Percentiles rank a stretch among this genome's conserved stretches.
Conservation (phyloP, 2,329 filamentous ascomycete genomes). For the Fusarium burgessii region DNA sequence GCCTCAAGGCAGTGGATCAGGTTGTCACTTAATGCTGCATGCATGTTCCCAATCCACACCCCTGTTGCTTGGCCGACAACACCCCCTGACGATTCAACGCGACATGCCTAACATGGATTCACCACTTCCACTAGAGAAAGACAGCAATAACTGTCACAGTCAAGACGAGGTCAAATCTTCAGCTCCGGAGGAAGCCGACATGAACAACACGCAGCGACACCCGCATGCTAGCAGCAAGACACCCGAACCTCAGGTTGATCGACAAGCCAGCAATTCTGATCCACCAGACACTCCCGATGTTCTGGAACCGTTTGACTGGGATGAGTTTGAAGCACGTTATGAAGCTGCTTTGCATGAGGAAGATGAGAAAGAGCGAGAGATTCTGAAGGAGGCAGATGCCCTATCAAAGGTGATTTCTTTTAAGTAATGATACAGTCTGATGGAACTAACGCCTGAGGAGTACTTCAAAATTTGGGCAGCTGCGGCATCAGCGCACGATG, state of each 20-base stretch:
- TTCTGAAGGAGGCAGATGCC: conserved; percentile 74
- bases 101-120: conserved; percentile 36
- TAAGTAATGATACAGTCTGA: background rate
- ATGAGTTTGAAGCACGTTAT: conserved; percentile 78
- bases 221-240: conserved; percentile 48
- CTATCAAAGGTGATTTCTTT: conserved; percentile 68
- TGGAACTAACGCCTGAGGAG: conserved; percentile 56
- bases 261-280: conserved; percentile 49
- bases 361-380: conserved; percentile 71
- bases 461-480: conserved; percentile 85
- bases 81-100: conserved; percentile 26
- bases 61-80: conserved; percentile 41
- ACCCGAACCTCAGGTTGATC: conserved; percentile 54
- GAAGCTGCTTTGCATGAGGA: conserved; percentile 72
- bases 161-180: conserved; percentile 26
- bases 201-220: conserved; percentile 39
- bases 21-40: conserved; percentile 1
- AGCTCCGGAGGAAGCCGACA: conserved; percentile 31
- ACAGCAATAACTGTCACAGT: conserved; percentile 31
- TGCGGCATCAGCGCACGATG: conserved; percentile 77
- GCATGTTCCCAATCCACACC: conserved; percentile 22
- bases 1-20: background rate
- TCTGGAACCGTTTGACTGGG: conserved; percentile 77
- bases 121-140: conserved; percentile 31
- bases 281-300: conserved; percentile 64